Conservation (phyloP, 129 eudicot genomes). For the Pulicaria dysenterica region DNA sequence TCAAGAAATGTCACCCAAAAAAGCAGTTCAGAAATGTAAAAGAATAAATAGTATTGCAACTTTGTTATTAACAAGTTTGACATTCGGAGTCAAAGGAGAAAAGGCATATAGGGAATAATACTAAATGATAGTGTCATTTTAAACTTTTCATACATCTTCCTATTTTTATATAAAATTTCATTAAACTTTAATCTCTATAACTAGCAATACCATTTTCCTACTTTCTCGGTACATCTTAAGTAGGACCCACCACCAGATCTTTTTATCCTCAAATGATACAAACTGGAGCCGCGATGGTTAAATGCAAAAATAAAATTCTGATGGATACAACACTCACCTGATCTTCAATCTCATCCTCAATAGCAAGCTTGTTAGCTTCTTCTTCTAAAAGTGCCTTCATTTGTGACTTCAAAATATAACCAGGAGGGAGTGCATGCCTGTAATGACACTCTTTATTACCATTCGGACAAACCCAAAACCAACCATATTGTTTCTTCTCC, state of each 20-base stretch:
- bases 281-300: slow-evolving; percentile 16
- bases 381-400: slow-evolving; percentile 74
- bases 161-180: too few relatives aligned
- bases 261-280: slow-evolving; percentile 4
- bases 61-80: slow-evolving; percentile 16
- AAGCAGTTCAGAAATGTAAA: slow-evolving; percentile 2
- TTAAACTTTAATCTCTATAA: too few relatives aligned
- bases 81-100: slow-evolving; percentile 23
- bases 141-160: too few relatives aligned
- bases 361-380: slow-evolving; percentile 59
- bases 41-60: neutral
- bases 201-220: slow-evolving; percentile 26
- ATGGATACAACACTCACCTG: slow-evolving; percentile 35
- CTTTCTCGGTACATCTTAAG: slow-evolving; percentile 9
- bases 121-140: too few relatives aligned
- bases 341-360: slow-evolving; percentile 67
- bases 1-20: neutral
- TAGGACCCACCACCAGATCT: slow-evolving; percentile 18
- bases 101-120: neutral
- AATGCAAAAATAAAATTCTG: neutral
- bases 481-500: slow-evolving; percentile 96
- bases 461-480: slow-evolving; percentile 98
- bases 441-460: slow-evolving; percentile 88
- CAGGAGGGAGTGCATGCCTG: slow-evolving; percentile 98
- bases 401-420: slow-evolving; percentile 61